Evolutionary conservation across 2,329 filamentous ascomycete species (phyloP), one percentile per base, ranked within the genome.

Genomic region (Xylaria sp.): DNA sequence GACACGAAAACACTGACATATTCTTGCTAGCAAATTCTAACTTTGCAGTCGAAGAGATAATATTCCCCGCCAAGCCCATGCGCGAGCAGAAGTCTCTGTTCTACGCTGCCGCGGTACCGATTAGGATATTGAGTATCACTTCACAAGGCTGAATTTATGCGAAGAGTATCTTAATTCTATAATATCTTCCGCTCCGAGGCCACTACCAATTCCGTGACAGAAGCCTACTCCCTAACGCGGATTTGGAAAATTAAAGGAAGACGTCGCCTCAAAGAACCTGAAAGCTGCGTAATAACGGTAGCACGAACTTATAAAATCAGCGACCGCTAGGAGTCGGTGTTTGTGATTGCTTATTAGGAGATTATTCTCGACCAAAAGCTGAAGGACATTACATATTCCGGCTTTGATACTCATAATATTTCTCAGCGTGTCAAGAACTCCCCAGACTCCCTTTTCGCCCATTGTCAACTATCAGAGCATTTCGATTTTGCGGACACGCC

Each of bases 11-110:
- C 25, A 20, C 51, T 71, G 39, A 69, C 25, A 28, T 51, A 25
- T 63, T 12, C 8, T 51, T 37, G 13, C 66, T 52, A 82, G 82
- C 79, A 61, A 66, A 70, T 8, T 76, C 75, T 44, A 64, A 71
- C 3, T 82, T 85, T 71, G 73, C 69, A 9, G 77, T 82, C 10
- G 72, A 82, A 41, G 77, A 79, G 37, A 68, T 86, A 25, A 70
- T 77, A 1, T 86, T 84, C 67, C 72, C 80, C 48, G 84, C 83
- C 10, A 82, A 82, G 18, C 72, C 80, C 2, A 77, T 80, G 34
- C 78, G 82, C 41, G 75, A 79, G 34, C 84, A 86, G 67, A 82
- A 77, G 9, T 80, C 84, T 0, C 82, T 86, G 58, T 86, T 86
- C 69, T 84, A 86, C 37, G 76, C 77, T 8, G 74, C 77, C 0